A percentile compares a stretch with the other conserved stretches of the same genome.
Evolutionary conservation across 176 grass and related monocot genomes (phyloP).

Genomic region (Aegilops tauschii): DNA sequence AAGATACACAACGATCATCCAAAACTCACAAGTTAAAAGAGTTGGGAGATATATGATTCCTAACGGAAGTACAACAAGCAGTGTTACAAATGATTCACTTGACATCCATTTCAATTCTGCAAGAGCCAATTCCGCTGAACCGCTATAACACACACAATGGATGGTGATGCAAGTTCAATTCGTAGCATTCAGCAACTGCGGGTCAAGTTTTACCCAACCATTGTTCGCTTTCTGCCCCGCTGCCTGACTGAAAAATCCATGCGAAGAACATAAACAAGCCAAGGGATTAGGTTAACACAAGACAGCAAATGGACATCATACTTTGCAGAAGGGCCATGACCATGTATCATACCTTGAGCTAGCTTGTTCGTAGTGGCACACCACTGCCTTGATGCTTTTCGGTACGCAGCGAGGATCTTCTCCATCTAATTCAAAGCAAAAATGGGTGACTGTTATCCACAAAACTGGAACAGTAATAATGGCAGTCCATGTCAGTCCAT

Average conservation of each 20-base stretch:
- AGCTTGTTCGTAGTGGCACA: conserved; percentile 88
- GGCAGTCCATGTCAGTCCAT: not conserved
- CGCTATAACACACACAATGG: not conserved
- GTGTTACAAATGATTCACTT: not conserved
- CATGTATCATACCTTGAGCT: conserved; percentile 59
- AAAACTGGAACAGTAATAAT: not conserved
- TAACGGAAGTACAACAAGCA: not conserved
- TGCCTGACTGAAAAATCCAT: conserved; percentile 56
- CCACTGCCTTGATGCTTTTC: conserved; percentile 84
- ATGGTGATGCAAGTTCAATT: not conserved
- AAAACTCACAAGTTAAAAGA: not conserved
- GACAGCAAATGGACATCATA: not conserved
- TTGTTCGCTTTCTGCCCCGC: conserved; percentile 79
- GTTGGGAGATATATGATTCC: not conserved
- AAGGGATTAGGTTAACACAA: not conserved
- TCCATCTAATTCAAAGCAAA: conserved; percentile 55
- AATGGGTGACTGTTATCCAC: not conserved
- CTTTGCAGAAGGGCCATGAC: not conserved
- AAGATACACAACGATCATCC: not conserved
- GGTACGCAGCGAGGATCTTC: conserved; percentile 76
- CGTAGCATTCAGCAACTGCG: not conserved
- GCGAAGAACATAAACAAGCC: not conserved
- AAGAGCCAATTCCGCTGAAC: not conserved
- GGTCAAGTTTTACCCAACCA: conserved; percentile 51
- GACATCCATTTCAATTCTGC: not conserved